Conservation (phyloP, 352 stramenopile genomes). For the Pythium rishiriense region DNA sequence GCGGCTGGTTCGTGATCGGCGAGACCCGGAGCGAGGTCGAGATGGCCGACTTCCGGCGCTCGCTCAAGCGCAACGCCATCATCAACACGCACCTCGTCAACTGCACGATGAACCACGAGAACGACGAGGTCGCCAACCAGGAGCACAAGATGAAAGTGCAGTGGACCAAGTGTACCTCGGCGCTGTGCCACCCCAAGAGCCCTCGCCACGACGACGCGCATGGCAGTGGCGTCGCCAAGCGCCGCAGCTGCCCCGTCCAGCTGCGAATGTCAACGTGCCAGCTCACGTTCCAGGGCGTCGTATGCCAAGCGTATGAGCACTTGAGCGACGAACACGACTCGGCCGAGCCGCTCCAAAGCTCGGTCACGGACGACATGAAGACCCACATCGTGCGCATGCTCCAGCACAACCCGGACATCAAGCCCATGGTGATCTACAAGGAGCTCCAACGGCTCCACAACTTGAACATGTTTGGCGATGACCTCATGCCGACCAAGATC, state of each 20-base stretch:
- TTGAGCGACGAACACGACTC: constrained; percentile 77
- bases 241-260: constrained; percentile 60
- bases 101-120: constrained; percentile 80
- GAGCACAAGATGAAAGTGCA: constrained; percentile 88
- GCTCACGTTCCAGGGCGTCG: constrained; percentile 65
- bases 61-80: constrained; percentile 81
- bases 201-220: constrained; percentile 10
- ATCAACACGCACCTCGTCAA: constrained; percentile 85
- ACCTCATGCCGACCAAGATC: constrained; percentile 84
- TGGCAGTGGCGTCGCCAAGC: constrained; percentile 25
- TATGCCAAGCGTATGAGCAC: constrained; percentile 80
- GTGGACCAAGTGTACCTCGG: constrained; percentile 83
- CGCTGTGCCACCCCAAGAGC: constrained; percentile 70
- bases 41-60: constrained; percentile 75
- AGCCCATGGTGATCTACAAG: constrained; percentile 80
- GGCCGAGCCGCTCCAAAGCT: constrained; percentile 67
- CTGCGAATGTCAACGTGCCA: constrained; percentile 84
- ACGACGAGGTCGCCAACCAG: constrained; percentile 36
- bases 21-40: constrained; percentile 70
- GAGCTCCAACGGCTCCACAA: constrained; percentile 59
- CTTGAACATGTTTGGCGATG: constrained; percentile 53
- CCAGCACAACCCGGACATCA: constrained; percentile 58
- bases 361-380: constrained; percentile 80
- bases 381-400: constrained; percentile 68
- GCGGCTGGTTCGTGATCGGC: constrained; percentile 76